These are phyloP conservation scores for Clathrus columnatus DNA, from an alignment of 768 basidiomycete genomes.

Conservation along the genomic window DNA sequence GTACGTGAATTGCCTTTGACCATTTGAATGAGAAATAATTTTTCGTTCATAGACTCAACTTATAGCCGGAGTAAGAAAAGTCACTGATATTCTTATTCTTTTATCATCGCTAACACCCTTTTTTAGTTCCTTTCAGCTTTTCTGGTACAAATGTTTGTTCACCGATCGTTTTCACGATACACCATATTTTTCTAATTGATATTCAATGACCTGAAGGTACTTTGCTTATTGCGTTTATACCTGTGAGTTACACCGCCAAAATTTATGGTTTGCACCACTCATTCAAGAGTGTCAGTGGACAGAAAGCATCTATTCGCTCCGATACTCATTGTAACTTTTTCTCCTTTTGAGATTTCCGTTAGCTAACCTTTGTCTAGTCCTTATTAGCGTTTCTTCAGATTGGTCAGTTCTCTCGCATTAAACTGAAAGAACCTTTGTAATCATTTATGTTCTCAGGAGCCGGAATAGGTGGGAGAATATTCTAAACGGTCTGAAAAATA, in stretches of 20 bases:
- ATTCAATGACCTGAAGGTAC: not conserved
- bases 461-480: not conserved
- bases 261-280: not conserved
- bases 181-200: no score
- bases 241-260: not conserved
- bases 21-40: not conserved
- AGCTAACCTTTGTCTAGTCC: not conserved
- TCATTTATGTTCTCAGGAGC: not conserved
- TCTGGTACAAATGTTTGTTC: not conserved
- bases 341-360: not conserved
- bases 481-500: not conserved
- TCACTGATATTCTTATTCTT: not conserved
- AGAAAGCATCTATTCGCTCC: not conserved
- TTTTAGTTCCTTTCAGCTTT: not conserved
- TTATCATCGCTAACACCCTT: not conserved
- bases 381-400: not conserved
- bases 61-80: not conserved
- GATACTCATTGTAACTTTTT: not conserved
- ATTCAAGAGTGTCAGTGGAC: not conserved
- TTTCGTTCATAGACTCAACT: not conserved
- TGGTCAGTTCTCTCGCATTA: not conserved
- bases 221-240: not conserved
- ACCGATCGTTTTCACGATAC: not conserved
- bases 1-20: not conserved
- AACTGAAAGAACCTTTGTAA: not conserved